phyloP scores from a whole-genome alignment of 2,329 filamentous ascomycete genomes.

The Aspergillus sp. region DNA sequence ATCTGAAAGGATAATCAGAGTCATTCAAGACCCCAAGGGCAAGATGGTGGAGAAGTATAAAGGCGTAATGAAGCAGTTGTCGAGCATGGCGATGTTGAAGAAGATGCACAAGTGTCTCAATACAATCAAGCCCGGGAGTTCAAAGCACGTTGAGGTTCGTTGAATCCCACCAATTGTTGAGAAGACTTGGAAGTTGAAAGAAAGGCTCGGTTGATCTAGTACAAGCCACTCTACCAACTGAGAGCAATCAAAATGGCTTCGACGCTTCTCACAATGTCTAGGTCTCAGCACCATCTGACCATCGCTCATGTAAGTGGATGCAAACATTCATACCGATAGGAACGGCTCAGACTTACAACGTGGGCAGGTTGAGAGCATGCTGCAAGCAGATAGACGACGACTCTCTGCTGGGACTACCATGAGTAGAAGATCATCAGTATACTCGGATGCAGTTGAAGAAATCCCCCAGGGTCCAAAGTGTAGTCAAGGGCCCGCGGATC shows the following conservation, averaged over 20 bases:
- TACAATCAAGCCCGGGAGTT: not conserved
- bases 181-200: not conserved
- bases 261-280: not conserved
- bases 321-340: not conserved
- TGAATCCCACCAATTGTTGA: not conserved
- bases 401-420: not conserved
- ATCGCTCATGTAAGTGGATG: not conserved
- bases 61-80: not conserved
- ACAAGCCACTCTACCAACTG: not conserved
- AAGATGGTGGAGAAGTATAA: not conserved
- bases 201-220: not conserved
- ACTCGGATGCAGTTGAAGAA: not conserved
- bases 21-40: not conserved
- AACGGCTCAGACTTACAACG: not conserved
- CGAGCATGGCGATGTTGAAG: not conserved
- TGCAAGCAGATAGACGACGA: not conserved
- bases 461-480: not conserved
- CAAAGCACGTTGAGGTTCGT: not conserved
- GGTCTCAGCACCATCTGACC: not conserved
- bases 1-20: not conserved
- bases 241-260: not conserved
- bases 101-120: not conserved
- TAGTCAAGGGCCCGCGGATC: not conserved
- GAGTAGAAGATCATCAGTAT: not conserved
- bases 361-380: not conserved